Percentiles rank a stretch among this genome's conserved stretches.
phyloP scores from a whole-genome alignment of 176 grass and related monocot genomes.

The Aegilops tauschii region DNA sequence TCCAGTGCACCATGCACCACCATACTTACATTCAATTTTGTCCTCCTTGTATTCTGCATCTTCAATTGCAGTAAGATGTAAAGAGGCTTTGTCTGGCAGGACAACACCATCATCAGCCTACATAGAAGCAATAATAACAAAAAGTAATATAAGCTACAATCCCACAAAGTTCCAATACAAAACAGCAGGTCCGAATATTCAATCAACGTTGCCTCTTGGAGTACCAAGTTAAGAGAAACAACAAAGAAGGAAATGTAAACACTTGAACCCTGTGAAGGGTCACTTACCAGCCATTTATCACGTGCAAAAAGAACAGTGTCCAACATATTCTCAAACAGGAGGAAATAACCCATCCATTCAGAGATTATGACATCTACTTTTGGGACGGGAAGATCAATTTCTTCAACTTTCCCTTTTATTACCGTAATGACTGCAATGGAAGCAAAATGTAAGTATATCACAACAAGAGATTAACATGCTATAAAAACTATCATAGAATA shows the following conservation, averaged over 20 bases:
- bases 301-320: slow-evolving; percentile 98
- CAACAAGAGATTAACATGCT: not conserved
- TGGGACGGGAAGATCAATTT: slow-evolving; percentile 85
- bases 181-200: not conserved
- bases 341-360: slow-evolving; percentile 99
- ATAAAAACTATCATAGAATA: not conserved
- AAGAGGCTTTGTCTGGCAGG: slow-evolving; percentile 82
- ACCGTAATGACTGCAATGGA: slow-evolving; percentile 79
- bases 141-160: not conserved
- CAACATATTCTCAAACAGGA: slow-evolving; percentile 97
- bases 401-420: slow-evolving; percentile 95
- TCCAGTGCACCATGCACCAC: not conserved
- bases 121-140: slow-evolving; percentile 11
- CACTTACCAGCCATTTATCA: slow-evolving; percentile 98
- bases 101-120: slow-evolving; percentile 70
- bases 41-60: slow-evolving; percentile 96
- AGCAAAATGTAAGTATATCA: not conserved
- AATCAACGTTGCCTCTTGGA: not conserved
- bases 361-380: slow-evolving; percentile 95
- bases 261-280: slow-evolving; percentile 10
- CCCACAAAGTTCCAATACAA: not conserved
- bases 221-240: not conserved
- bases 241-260: not conserved
- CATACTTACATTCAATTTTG: slow-evolving; percentile 86
- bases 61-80: slow-evolving; percentile 92